These are phyloP conservation scores for Russula lepida DNA, from an alignment of 768 basidiomycete species.

Conservation along the genomic window DNA sequence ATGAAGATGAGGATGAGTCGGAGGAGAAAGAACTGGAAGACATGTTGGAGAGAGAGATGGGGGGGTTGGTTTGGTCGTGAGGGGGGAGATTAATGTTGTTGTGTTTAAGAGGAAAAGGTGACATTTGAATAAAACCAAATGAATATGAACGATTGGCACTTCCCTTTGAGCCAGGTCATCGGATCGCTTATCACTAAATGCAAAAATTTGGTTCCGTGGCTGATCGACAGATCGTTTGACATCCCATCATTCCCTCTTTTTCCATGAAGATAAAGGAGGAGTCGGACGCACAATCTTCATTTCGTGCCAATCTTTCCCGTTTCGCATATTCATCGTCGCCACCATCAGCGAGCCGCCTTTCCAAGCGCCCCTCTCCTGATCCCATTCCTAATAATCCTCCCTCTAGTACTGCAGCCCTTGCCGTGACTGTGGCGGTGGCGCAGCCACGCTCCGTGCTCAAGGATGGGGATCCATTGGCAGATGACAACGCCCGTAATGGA, in stretches of 20 bases:
- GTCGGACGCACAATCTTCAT: background rate
- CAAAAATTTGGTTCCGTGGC: background rate
- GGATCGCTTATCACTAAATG: background rate
- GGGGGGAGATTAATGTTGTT: background rate
- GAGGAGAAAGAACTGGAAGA: background rate
- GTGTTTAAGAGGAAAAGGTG: background rate
- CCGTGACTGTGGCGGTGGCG: background rate
- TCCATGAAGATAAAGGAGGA: background rate
- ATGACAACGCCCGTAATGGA: too few relatives aligned
- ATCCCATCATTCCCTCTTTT: slow-evolving; percentile 13
- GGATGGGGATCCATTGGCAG: too few relatives aligned
- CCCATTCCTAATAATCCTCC: background rate
- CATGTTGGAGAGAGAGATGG: background rate
- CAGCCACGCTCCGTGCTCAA: background rate
- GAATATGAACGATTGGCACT: background rate
- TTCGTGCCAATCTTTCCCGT: background rate
- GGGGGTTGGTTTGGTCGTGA: background rate
- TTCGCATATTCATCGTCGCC: background rate
- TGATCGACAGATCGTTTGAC: background rate
- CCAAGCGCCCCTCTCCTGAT: background rate
- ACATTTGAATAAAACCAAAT: too few relatives aligned
- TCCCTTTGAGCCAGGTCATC: background rate
- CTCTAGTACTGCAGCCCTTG: background rate
- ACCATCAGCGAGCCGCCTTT: background rate
- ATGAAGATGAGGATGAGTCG: background rate